A percentile compares a stretch with the other conserved stretches of the same genome.
phyloP scores from a whole-genome alignment of 208 protist genomes.

The Tritrichomonas foetus region DNA sequence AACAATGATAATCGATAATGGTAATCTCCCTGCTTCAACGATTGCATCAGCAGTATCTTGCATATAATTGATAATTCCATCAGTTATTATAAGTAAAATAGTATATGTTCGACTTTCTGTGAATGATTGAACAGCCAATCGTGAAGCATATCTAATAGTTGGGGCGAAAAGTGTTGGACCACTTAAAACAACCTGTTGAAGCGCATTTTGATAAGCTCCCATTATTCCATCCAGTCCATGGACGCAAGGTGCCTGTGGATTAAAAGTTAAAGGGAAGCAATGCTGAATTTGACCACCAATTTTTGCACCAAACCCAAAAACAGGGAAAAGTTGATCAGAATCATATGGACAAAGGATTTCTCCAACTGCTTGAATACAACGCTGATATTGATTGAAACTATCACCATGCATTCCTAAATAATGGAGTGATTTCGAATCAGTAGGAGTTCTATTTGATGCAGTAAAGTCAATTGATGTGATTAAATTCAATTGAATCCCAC shows the following conservation, averaged over 20 bases:
- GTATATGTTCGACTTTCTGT: constrained; percentile 18
- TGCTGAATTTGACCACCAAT: constrained; percentile 37
- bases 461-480: constrained; percentile 55
- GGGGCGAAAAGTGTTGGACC: constrained; percentile 40
- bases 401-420: constrained; percentile 13
- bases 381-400: constrained; percentile 37
- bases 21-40: not conserved
- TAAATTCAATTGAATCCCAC: constrained; percentile 46
- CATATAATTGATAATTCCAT: constrained; percentile 50
- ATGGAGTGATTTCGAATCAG: constrained; percentile 45
- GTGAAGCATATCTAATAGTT: not conserved
- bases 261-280: constrained; percentile 44
- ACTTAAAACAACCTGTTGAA: not conserved
- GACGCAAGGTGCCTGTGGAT: constrained; percentile 1
- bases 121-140: not conserved
- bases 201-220: not conserved
- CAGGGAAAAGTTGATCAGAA: constrained; percentile 55
- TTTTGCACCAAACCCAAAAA: constrained; percentile 58
- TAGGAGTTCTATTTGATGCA: constrained; percentile 50
- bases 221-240: constrained; percentile 19
- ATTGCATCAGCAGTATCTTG: constrained; percentile 17
- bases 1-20: constrained; percentile 50
- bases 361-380: constrained; percentile 53
- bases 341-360: constrained; percentile 56
- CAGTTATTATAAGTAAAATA: constrained; percentile 42